phyloP scores from a whole-genome alignment of 495 filamentous ascomycete species.

The Usnea hakonensis region DNA sequence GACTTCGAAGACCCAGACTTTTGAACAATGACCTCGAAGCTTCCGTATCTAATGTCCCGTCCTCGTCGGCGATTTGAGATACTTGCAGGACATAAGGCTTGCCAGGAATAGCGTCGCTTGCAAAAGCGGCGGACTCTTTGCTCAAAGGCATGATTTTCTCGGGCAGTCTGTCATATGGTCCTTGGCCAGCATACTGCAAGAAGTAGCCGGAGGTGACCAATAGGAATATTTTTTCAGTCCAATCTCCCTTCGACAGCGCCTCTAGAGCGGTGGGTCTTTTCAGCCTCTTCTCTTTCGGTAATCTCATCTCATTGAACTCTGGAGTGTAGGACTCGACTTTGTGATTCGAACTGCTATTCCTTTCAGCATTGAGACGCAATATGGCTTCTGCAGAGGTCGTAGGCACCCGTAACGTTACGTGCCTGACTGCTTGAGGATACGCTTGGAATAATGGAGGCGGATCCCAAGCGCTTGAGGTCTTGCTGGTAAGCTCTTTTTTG shows the following conservation, averaged over 20 bases:
- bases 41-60: conserved; percentile 40
- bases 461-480: conserved; percentile 48
- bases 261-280: conserved; percentile 47
- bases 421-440: conserved; percentile 73
- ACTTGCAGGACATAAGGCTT: conserved; percentile 90
- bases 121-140: conserved; percentile 84
- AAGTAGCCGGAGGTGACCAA: conserved; percentile 75
- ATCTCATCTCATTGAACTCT: conserved; percentile 17
- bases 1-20: conserved; percentile 60
- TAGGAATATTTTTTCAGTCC: conserved; percentile 77
- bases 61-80: conserved; percentile 63
- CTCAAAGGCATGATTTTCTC: conserved; percentile 82
- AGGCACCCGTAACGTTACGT: conserved; percentile 44
- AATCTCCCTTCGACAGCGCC: conserved; percentile 58
- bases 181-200: conserved; percentile 79
- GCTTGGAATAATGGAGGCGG: conserved; percentile 83
- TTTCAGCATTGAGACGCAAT: conserved; percentile 44
- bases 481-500: conserved; percentile 4
- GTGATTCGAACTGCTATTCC: conserved; percentile 44
- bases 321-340: conserved; percentile 21
- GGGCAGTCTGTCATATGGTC: conserved; percentile 69
- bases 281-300: conserved; percentile 37
- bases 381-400: conserved; percentile 51
- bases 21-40: conserved; percentile 57
- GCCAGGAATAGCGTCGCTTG: conserved; percentile 85